Evolutionary conservation across 345 rosid genomes (phyloP), one percentile per base, ranked within the genome.

Genomic region (Reutealis trisperma): DNA sequence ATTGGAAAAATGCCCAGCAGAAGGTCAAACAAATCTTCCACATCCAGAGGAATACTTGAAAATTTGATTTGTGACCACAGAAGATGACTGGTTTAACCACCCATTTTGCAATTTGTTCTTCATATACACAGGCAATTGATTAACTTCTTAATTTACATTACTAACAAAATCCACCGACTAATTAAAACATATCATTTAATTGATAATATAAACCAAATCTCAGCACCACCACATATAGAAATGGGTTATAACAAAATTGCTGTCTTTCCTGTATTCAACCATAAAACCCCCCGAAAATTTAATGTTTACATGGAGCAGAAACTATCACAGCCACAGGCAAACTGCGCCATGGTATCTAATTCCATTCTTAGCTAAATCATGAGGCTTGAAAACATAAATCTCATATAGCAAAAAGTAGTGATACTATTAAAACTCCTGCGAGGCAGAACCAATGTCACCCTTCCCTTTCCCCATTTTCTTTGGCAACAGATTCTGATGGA

Each of bases 401-500:
- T 44, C 32, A 15, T 25, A 65, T 47, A 24, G 14, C n/a, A 61
- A 24, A 61, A 2, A 47, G 11, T 1, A 47, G 14, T 12, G 14
- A 47, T 25, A 61, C 32, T 61, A 22, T 57, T 75, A 75, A 24
- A 75, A 75, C 71, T 75, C 77, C 71, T 64, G 77, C 0, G 77
- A 75, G 22, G 63, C 77, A 34, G 77, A 64, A 18, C 77, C 77
- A 54, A 51, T 58, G 13, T 72, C 72, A 47, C 58, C 75, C 41
- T 60, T 60, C 37, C 75, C 75, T 72, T 72, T 72, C 21, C 74
- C 67, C 44, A 21, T 19, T 41, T 74, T 74, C 77, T 63, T 74
- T 18, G 77, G 77, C 68, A 74, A 63, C 8, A 74, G 60, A 62
- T 25, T 61, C 45, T 74, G 68, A 30, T 72, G 75, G 34, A 72